phyloP scores from a whole-genome alignment of 2,329 filamentous ascomycete genomes.

The Dendrostoma leiphaemia region DNA sequence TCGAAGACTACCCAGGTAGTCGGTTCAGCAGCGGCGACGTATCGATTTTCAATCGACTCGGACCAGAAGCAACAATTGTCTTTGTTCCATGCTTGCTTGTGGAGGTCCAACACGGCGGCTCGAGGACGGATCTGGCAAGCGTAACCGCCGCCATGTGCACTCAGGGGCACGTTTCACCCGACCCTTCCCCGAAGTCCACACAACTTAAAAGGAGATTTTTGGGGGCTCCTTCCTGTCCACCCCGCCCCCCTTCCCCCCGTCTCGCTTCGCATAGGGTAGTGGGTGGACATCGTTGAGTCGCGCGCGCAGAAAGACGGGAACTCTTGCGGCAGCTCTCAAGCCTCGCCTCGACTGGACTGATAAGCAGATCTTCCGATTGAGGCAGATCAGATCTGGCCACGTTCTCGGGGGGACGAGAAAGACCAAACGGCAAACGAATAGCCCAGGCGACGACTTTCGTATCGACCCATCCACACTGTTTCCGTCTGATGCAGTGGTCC shows the following conservation, averaged over 20 bases:
- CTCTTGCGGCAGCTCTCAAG: too few species aligned
- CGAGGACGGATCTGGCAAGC: neutral
- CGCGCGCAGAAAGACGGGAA: too few species aligned
- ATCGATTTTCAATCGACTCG: neutral
- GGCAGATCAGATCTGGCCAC: too few species aligned
- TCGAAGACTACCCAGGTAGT: neutral
- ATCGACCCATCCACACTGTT: neutral
- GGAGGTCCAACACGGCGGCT: neutral
- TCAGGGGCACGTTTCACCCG: neutral
- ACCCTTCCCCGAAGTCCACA: neutral
- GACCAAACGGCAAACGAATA: neutral
- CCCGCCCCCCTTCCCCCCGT: too few species aligned
- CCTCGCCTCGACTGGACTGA: neutral
- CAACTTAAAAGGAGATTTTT: neutral
- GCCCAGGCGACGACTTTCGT: neutral
- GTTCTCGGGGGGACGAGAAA: neutral
- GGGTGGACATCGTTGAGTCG: neutral
- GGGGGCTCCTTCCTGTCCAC: neutral
- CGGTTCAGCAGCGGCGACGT: neutral
- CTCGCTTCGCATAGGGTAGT: neutral
- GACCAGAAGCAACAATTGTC: neutral
- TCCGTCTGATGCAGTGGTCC: neutral
- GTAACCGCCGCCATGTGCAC: neutral
- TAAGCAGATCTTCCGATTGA: too few species aligned
- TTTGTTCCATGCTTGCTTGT: neutral